phyloP scores from a whole-genome alignment of 768 basidiomycete genomes.

The Boletellus ananiceps region DNA sequence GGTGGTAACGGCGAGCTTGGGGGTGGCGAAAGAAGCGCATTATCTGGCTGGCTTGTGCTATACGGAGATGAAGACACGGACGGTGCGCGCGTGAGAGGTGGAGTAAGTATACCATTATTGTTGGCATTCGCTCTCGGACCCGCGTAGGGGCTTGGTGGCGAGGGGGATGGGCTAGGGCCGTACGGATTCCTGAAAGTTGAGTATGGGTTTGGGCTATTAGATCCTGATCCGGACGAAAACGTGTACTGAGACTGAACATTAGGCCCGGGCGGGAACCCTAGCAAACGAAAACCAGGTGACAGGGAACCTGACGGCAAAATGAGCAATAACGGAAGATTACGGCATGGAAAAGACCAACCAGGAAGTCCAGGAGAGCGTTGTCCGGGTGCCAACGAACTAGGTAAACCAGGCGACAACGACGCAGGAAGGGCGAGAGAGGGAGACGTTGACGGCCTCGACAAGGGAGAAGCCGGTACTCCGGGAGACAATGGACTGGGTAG shows the following conservation, averaged over 20 bases:
- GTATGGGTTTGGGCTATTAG: conserved; percentile 5
- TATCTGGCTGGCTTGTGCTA: not conserved
- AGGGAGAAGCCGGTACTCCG: conserved; percentile 8
- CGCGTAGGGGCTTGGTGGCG: not conserved
- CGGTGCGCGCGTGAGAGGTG: conserved; percentile 10
- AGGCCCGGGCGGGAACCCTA: conserved; percentile 5
- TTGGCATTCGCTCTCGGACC: not conserved
- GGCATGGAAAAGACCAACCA: conserved; percentile 17
- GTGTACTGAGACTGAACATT: conserved; percentile 13
- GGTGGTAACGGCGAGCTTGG: conserved; percentile 22
- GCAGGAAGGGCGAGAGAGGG: conserved; percentile 11
- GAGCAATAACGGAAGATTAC: conserved; percentile 7
- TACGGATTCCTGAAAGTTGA: not conserved
- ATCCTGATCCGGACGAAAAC: conserved; percentile 14
- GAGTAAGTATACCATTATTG: not conserved
- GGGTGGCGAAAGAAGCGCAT: conserved; percentile 20
- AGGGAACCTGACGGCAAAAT: conserved; percentile 13
- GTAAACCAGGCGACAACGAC: conserved; percentile 17
- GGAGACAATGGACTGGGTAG: conserved; percentile 10
- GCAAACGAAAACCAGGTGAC: conserved; percentile 23
- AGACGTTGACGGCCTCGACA: conserved; percentile 1
- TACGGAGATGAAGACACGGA: conserved; percentile 1
- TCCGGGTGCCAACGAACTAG: conserved; percentile 18
- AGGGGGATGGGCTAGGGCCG: not conserved
- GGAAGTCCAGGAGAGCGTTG: conserved; percentile 21